Percentiles rank a stretch among this genome's conserved stretches.
Conservation (phyloP, 208 protist species). For the Vickermania spadyakhi region DNA sequence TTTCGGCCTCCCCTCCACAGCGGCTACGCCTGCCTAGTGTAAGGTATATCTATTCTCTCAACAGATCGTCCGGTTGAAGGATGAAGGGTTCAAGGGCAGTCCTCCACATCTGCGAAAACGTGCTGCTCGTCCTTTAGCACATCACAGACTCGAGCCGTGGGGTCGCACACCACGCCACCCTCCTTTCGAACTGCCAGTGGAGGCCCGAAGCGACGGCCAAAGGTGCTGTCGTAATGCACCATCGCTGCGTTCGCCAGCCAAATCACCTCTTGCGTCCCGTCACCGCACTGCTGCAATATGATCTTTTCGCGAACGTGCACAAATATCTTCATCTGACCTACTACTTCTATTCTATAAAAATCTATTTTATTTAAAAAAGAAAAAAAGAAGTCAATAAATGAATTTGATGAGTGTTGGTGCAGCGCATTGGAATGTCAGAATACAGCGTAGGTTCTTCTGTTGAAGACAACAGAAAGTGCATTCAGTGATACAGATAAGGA, state of each 20-base stretch:
- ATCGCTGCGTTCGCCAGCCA: constrained; percentile 86
- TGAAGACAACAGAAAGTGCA: not conserved
- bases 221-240: constrained; percentile 79
- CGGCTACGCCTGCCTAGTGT: too few relatives aligned
- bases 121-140: constrained; percentile 77
- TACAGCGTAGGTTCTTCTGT: not conserved
- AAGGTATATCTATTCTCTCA: too few relatives aligned
- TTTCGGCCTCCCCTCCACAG: too few relatives aligned
- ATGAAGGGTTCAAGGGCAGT: too few relatives aligned
- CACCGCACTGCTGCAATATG: constrained; percentile 73
- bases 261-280: constrained; percentile 70
- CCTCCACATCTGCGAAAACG: constrained; percentile 64
- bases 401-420: too few relatives aligned
- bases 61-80: too few relatives aligned
- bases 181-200: constrained; percentile 72
- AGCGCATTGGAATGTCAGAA: too few relatives aligned
- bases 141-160: constrained; percentile 54
- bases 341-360: too few relatives aligned
- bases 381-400: not conserved
- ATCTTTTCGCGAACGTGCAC: constrained; percentile 83
- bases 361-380: not conserved
- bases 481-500: too few relatives aligned
- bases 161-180: constrained; percentile 68
- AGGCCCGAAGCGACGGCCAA: constrained; percentile 53
- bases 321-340: constrained; percentile 81